Evolutionary conservation across 2,329 filamentous ascomycete genomes (phyloP).

Genomic region (Monosporascus sp.): DNA sequence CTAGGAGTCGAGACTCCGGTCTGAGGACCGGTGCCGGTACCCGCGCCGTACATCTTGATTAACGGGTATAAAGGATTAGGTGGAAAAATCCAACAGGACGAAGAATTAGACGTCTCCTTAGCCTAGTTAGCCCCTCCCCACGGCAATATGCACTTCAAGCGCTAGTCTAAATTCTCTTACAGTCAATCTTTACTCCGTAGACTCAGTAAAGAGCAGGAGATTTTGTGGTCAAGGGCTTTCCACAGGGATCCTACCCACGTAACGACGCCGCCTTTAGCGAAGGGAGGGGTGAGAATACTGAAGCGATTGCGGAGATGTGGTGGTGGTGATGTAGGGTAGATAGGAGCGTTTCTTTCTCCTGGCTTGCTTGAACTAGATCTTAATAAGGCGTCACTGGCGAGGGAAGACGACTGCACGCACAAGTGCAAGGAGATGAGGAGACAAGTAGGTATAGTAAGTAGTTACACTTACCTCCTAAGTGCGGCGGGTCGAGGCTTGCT

Average conservation of each 20-base stretch:
- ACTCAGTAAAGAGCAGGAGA: constrained; percentile 38
- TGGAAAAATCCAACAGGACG: neutral
- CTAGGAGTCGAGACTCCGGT: constrained; percentile 96
- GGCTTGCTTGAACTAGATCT: neutral
- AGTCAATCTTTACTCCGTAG: constrained; percentile 26
- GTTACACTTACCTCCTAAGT: neutral
- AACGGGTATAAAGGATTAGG: constrained; percentile 31
- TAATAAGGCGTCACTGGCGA: neutral
- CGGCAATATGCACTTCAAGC: neutral
- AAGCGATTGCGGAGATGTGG: neutral
- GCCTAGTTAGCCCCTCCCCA: neutral
- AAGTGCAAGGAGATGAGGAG: neutral
- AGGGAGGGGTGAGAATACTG: too few relatives aligned
- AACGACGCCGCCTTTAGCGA: too few relatives aligned
- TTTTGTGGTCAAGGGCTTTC: neutral
- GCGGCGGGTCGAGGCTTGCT: too few relatives aligned
- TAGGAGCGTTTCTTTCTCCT: neutral
- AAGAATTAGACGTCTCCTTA: neutral
- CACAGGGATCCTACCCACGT: too few relatives aligned
- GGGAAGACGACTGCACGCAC: neutral
- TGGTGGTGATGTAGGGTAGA: neutral
- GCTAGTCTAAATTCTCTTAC: constrained; percentile 6
- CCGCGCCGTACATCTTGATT: constrained; percentile 68
- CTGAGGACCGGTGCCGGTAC: constrained; percentile 70
- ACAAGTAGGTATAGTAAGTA: neutral